Evolutionary conservation across 352 stramenopile species (phyloP).

Genomic region (Globisporangium ultimum): DNA sequence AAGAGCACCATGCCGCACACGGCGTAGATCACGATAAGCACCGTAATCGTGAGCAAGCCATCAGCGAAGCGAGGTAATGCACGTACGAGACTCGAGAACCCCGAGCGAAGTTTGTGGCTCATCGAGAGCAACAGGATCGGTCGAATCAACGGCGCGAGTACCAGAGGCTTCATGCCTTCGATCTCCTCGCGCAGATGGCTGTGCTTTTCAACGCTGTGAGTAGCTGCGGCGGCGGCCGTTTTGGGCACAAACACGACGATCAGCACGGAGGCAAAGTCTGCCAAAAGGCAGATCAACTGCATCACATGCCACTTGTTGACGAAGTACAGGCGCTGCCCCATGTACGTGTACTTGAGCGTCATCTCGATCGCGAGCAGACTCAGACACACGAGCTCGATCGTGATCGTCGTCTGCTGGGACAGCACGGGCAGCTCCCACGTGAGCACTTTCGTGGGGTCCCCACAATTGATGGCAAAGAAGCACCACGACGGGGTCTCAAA

Average conservation of each 20-base stretch:
- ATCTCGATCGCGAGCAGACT: slow-evolving; percentile 38
- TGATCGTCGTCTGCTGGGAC: slow-evolving; percentile 20
- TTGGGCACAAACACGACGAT: slow-evolving; percentile 28
- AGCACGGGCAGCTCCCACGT: slow-evolving; percentile 37
- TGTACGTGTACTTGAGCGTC: slow-evolving; percentile 46
- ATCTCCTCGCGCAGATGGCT: slow-evolving; percentile 4
- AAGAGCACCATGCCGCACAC: slow-evolving; percentile 67
- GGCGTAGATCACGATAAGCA: slow-evolving; percentile 54
- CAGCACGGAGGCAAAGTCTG: slow-evolving; percentile 37
- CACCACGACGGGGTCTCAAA: slow-evolving; percentile 65
- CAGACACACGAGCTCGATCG: slow-evolving; percentile 46
- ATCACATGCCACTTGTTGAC: slow-evolving; percentile 53
- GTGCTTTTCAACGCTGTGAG: neutral
- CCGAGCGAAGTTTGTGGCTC: slow-evolving; percentile 42
- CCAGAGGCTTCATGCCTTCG: slow-evolving; percentile 20
- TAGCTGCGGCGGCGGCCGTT: neutral
- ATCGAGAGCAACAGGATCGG: slow-evolving; percentile 49
- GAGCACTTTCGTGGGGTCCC: slow-evolving; percentile 22
- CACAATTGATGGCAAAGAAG: slow-evolving; percentile 32
- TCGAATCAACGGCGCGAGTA: slow-evolving; percentile 39
- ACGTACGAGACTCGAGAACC: slow-evolving; percentile 44
- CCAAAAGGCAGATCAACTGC: slow-evolving; percentile 41
- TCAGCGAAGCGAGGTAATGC: slow-evolving; percentile 40
- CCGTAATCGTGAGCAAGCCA: slow-evolving; percentile 36
- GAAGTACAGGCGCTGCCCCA: slow-evolving; percentile 45